A percentile compares a stretch with the other conserved stretches of the same genome.
These are phyloP conservation scores for Erysimum cheiri DNA, from an alignment of 441 rosid species.

Conservation along the genomic window DNA sequence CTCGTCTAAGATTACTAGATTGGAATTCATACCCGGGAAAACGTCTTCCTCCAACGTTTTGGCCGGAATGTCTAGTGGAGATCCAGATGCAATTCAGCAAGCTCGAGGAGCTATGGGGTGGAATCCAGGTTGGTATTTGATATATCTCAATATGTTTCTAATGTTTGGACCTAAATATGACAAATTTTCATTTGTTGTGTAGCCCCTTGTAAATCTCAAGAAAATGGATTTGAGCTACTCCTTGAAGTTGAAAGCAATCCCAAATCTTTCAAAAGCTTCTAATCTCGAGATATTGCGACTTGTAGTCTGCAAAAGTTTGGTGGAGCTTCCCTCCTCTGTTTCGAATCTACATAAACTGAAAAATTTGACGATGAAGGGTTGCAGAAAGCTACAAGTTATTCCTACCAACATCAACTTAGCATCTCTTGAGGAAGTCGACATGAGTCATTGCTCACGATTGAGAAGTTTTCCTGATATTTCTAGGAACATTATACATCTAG, in stretches of 20 bases:
- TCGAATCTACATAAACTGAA: slow-evolving; percentile 23
- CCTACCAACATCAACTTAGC: slow-evolving; percentile 33
- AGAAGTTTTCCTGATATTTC: slow-evolving; percentile 25
- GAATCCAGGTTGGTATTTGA: no score
- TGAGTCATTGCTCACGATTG: neutral
- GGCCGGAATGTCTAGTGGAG: no score
- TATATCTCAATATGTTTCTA: no score
- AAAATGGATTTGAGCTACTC: slow-evolving; percentile 39
- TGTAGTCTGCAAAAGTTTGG: slow-evolving; percentile 32
- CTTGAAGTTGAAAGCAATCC: slow-evolving; percentile 26
- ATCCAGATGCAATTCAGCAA: no score
- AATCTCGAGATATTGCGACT: slow-evolving; percentile 36
- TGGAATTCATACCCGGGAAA: no score
- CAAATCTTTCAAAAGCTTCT: slow-evolving; percentile 43
- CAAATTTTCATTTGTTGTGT: no score
- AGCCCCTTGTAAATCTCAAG: no score
- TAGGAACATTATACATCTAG: neutral
- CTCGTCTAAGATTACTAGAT: no score
- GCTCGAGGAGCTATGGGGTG: no score
- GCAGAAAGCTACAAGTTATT: slow-evolving; percentile 10
- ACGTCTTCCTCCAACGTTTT: no score
- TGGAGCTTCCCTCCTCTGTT: slow-evolving; percentile 40
- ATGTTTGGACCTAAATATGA: no score
- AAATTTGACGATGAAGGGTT: neutral
- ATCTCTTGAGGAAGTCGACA: slow-evolving; percentile 27